phyloP scores from a whole-genome alignment of 305 asterid genomes.

The Fraxinus baroniana region DNA sequence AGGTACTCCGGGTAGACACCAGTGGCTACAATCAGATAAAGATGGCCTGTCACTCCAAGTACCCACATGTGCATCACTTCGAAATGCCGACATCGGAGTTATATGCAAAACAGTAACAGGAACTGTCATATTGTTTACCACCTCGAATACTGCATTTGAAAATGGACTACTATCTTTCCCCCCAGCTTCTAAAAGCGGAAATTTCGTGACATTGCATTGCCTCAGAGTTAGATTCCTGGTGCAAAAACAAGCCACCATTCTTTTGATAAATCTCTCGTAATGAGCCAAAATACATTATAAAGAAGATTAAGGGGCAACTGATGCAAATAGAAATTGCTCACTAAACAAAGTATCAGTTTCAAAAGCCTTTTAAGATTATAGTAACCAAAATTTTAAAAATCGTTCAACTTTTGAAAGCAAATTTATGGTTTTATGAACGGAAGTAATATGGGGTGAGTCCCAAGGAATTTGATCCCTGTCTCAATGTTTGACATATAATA shows the following conservation, averaged over 20 bases:
- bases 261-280: not conserved
- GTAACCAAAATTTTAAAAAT: not conserved
- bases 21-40: conserved; percentile 80
- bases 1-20: conserved; percentile 90
- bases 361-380: not conserved
- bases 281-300: not conserved
- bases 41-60: conserved; percentile 66
- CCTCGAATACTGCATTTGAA: conserved; percentile 49
- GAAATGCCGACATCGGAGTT: conserved; percentile 65
- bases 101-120: conserved; percentile 65
- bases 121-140: conserved; percentile 52
- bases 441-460: not conserved
- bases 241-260: not conserved
- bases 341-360: not conserved
- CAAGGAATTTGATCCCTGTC: not conserved
- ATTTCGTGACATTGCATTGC: conserved; percentile 53
- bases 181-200: conserved; percentile 49
- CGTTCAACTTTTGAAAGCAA: not conserved
- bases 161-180: conserved; percentile 51
- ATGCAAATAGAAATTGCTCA: not conserved
- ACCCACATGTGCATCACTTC: conserved; percentile 83
- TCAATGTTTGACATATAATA: not conserved
- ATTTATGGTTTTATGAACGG: not conserved
- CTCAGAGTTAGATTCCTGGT: conserved; percentile 52
- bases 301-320: not conserved